phyloP scores from a whole-genome alignment of 352 stramenopile genomes.

The Bremia lactucae region DNA sequence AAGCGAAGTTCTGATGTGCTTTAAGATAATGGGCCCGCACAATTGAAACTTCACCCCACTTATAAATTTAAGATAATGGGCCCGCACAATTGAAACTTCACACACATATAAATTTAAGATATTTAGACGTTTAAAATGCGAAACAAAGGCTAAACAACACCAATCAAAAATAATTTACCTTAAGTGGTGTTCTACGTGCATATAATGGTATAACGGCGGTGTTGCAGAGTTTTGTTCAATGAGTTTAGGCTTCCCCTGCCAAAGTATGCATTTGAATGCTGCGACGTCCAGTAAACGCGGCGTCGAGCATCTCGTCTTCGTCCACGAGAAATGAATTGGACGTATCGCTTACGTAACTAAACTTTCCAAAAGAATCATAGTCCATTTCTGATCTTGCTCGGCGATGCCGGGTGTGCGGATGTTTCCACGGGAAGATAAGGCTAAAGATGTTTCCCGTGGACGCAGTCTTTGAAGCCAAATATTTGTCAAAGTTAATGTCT shows the following conservation, averaged over 20 bases:
- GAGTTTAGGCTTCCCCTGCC: slow-evolving; percentile 47
- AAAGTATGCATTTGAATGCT: slow-evolving; percentile 79
- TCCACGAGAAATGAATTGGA: slow-evolving; percentile 84
- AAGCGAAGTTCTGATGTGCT: too few species aligned
- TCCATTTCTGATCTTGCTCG: slow-evolving; percentile 41
- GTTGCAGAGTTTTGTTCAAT: slow-evolving; percentile 20
- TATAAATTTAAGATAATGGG: too few species aligned
- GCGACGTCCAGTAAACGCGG: slow-evolving; percentile 68
- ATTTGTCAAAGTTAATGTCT: slow-evolving; percentile 83
- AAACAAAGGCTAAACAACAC: slow-evolving; percentile 6
- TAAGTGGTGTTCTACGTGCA: slow-evolving; percentile 30
- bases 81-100: too few species aligned
- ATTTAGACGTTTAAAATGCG: slow-evolving; percentile 5
- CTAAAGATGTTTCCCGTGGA: slow-evolving; percentile 74
- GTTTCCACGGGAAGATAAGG: slow-evolving; percentile 77
- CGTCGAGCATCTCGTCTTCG: slow-evolving; percentile 83
- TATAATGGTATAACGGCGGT: slow-evolving; percentile 25
- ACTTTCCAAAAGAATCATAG: slow-evolving; percentile 76
- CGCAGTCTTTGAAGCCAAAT: slow-evolving; percentile 67
- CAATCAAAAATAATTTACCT: slow-evolving; percentile 31
- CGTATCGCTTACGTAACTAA: slow-evolving; percentile 84
- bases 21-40: too few species aligned
- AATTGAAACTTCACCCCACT: too few species aligned
- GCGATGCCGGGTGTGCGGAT: slow-evolving; percentile 32
- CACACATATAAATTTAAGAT: too few species aligned